Conservation (phyloP, 139 green algal genomes). For the Chlamydomonas applanata region DNA sequence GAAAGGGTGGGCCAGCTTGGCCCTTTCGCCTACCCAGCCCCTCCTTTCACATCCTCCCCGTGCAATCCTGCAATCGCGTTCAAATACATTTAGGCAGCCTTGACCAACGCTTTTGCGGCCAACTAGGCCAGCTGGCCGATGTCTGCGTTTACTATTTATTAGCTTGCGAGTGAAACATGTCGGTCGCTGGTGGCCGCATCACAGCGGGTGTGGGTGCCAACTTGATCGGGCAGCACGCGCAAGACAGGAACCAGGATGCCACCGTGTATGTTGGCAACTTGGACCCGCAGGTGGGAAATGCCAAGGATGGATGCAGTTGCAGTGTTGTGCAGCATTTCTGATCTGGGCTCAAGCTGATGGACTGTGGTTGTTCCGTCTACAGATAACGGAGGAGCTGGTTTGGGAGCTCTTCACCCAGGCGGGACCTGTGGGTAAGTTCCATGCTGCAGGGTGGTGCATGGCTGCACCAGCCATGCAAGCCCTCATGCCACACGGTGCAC, state of each 20-base stretch:
- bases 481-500: background rate
- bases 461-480: background rate
- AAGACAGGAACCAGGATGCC: slow-evolving; percentile 91
- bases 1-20: no score
- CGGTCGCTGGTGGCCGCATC: slow-evolving; percentile 80
- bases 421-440: slow-evolving; percentile 82
- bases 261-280: slow-evolving; percentile 96
- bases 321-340: background rate
- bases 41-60: no score
- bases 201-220: slow-evolving; percentile 88
- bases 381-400: slow-evolving; percentile 93
- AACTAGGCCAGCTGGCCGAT: no score
- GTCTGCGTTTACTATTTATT: no score
- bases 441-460: background rate
- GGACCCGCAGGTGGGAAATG: slow-evolving; percentile 65
- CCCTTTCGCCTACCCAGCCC: no score
- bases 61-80: no score
- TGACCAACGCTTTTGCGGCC: no score
- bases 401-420: slow-evolving; percentile 98
- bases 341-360: background rate
- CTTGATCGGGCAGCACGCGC: slow-evolving; percentile 87
- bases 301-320: background rate
- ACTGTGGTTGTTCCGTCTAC: background rate
- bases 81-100: no score
- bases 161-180: background rate